These are phyloP conservation scores for Pseudozyma flocculosa DNA, from an alignment of 1,284 basidiomycete species.

Conservation along the genomic window DNA sequence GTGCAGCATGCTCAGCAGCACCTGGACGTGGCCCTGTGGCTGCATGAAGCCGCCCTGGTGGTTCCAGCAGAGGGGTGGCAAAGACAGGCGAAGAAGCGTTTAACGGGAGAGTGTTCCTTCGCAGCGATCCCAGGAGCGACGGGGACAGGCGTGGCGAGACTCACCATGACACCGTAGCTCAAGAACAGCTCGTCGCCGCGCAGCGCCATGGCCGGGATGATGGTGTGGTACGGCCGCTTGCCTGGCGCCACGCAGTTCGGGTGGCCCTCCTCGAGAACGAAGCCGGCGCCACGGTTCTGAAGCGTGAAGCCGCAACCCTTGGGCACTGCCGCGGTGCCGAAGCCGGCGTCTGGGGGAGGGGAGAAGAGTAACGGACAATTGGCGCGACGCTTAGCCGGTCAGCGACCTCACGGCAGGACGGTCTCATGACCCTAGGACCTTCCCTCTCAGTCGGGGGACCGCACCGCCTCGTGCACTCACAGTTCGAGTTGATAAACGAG, in stretches of 20 bases:
- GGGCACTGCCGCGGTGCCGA: constrained; percentile 71
- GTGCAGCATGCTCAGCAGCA: constrained; percentile 80
- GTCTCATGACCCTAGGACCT: too few relatives aligned
- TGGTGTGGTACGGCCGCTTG: constrained; percentile 92
- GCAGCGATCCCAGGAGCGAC: too few relatives aligned
- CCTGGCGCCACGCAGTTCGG: constrained; percentile 69
- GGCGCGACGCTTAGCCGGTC: too few relatives aligned
- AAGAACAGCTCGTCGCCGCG: constrained; percentile 79
- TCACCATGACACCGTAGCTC: constrained; percentile 83
- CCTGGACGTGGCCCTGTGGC: constrained; percentile 87
- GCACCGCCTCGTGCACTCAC: constrained; percentile 58
- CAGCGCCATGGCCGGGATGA: constrained; percentile 87
- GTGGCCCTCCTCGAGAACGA: constrained; percentile 75
- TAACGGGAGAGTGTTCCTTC: too few relatives aligned
- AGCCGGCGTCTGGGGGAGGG: constrained; percentile 57
- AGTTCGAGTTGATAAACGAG: constrained; percentile 92
- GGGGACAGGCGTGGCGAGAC: constrained; percentile 5
- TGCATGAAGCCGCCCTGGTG: constrained; percentile 76
- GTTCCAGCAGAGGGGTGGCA: too few relatives aligned
- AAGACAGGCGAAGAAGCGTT: too few relatives aligned
- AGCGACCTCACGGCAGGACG: too few relatives aligned
- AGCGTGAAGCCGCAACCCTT: constrained; percentile 92
- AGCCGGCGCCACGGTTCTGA: constrained; percentile 87
- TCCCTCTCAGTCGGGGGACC: background rate
- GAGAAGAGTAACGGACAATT: background rate